These are phyloP conservation scores for Cystofilobasidium macerans DNA, from an alignment of 768 basidiomycete genomes.

Conservation along the genomic window DNA sequence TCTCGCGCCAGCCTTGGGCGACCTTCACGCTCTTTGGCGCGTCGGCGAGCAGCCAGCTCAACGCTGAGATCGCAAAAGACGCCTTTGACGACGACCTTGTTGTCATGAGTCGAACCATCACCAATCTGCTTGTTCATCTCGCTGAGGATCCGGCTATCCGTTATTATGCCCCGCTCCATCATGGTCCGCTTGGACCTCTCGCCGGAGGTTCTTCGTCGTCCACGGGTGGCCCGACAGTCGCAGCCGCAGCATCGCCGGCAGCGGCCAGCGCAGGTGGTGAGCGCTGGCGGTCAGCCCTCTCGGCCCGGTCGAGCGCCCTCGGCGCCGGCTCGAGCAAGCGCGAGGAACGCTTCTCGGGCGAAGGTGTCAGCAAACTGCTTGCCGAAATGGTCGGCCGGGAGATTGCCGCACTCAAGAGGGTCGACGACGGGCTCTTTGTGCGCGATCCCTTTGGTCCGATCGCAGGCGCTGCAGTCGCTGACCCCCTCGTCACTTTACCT, in stretches of 20 bases:
- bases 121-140: constrained; percentile 77
- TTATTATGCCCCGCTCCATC: constrained; percentile 76
- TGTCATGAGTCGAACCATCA: constrained; percentile 49
- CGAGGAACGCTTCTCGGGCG: constrained; percentile 47
- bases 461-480: too few relatives aligned
- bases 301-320: constrained; percentile 15
- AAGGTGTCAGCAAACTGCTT: constrained; percentile 67
- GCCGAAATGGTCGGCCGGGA: constrained; percentile 74
- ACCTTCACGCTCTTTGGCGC: constrained; percentile 88
- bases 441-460: too few relatives aligned
- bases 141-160: constrained; percentile 88
- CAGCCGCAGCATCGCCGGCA: constrained; percentile 17
- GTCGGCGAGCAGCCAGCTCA: constrained; percentile 52
- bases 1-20: constrained; percentile 58
- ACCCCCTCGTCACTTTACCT: background rate
- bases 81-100: constrained; percentile 79
- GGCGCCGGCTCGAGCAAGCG: constrained; percentile 14
- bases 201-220: constrained; percentile 38
- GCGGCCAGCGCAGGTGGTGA: constrained; percentile 18
- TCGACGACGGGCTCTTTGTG: constrained; percentile 49
- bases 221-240: constrained; percentile 25
- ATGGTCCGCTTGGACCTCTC: constrained; percentile 72
- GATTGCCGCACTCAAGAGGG: constrained; percentile 75
- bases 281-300: constrained; percentile 37
- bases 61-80: constrained; percentile 55